A percentile compares a stretch with the other conserved stretches of the same genome.
Evolutionary conservation across 2,329 filamentous ascomycete genomes (phyloP).

Genomic region (Xylariales sp.): DNA sequence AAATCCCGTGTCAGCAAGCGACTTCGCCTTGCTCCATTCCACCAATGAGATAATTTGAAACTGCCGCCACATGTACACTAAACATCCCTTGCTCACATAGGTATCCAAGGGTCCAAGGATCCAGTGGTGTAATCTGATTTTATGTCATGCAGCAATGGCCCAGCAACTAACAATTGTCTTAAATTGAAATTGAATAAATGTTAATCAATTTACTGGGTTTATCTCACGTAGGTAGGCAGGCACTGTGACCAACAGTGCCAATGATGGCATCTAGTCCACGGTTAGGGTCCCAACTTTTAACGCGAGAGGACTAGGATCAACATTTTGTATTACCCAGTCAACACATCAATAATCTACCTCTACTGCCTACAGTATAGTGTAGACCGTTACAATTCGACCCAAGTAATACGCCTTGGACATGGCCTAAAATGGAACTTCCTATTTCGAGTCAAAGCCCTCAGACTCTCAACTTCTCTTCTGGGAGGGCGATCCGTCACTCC

Average conservation of each 20-base stretch:
- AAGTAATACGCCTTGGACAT: background rate
- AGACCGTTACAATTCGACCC: background rate
- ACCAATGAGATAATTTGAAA: constrained; percentile 21
- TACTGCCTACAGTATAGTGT: background rate
- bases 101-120: too few species aligned
- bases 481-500: background rate
- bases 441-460: background rate
- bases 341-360: too few species aligned
- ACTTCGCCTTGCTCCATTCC: constrained; percentile 14
- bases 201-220: too few species aligned
- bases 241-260: too few species aligned
- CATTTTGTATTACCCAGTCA: too few species aligned
- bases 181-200: too few species aligned
- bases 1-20: background rate
- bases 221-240: too few species aligned
- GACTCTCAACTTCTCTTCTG: background rate
- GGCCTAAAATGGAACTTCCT: background rate
- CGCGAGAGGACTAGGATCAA: too few species aligned
- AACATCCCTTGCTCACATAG: constrained; percentile 1
- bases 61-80: constrained; percentile 1
- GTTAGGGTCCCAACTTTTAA: too few species aligned
- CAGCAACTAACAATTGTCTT: background rate
- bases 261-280: too few species aligned
- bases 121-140: background rate
- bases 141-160: background rate